Evolutionary conservation across 2,329 filamentous ascomycete genomes (phyloP).

Genomic region (Ceratocystis variospora): DNA sequence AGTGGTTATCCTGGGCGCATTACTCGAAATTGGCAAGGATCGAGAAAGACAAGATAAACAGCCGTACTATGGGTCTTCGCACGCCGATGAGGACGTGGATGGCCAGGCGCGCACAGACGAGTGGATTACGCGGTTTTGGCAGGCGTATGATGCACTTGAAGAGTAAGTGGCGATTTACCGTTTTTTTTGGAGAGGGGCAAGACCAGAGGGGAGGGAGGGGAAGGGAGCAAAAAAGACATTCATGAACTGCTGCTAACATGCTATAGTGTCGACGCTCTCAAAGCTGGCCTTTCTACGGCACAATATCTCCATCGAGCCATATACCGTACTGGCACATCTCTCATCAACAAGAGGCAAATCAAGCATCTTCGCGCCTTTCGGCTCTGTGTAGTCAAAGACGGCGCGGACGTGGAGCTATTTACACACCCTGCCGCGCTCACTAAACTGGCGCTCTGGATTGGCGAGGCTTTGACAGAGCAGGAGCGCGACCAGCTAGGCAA

Average conservation of each 20-base stretch:
- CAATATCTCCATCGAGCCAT: conserved; percentile 87
- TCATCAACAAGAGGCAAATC: conserved; percentile 90
- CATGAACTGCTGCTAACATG: conserved; percentile 37
- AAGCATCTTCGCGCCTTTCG: conserved; percentile 84
- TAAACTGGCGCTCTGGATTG: conserved; percentile 87
- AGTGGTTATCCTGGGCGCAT: conserved; percentile 78
- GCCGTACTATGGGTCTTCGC: conserved; percentile 15
- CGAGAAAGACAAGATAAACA: conserved; percentile 22
- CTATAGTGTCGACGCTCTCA: conserved; percentile 57
- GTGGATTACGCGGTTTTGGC: conserved; percentile 55
- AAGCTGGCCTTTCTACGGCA: conserved; percentile 63
- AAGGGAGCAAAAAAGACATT: neutral
- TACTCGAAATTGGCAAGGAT: conserved; percentile 75
- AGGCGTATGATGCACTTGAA: conserved; percentile 57
- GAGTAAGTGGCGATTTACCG: conserved; percentile 36
- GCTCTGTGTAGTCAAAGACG: conserved; percentile 91
- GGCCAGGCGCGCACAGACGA: conserved; percentile 44
- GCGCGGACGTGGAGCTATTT: conserved; percentile 81
- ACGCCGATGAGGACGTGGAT: conserved; percentile 33
- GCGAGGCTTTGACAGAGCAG: conserved; percentile 79
- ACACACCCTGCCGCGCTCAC: conserved; percentile 84
- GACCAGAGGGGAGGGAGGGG: conserved; percentile 19
- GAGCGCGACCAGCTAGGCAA: conserved; percentile 64
- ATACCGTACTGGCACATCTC: conserved; percentile 75
- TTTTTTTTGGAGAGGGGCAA: neutral